A percentile compares a stretch with the other conserved stretches of the same genome.
These are phyloP conservation scores for Suhomyces taliae DNA, from an alignment of 1,139 yeast genomes.

Conservation along the genomic window DNA sequence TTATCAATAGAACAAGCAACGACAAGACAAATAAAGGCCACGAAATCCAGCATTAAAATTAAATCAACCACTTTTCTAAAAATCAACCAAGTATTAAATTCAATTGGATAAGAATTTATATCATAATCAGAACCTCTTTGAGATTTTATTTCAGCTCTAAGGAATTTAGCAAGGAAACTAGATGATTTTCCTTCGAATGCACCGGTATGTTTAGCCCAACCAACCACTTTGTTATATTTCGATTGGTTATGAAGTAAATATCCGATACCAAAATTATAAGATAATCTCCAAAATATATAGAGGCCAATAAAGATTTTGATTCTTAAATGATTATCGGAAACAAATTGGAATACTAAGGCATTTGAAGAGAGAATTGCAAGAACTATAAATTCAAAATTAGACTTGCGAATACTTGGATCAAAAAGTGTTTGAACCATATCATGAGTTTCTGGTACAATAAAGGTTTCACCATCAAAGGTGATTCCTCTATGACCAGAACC, in stretches of 20 bases:
- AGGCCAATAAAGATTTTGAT: slow-evolving; percentile 50
- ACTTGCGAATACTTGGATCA: slow-evolving; percentile 73
- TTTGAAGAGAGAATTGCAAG: slow-evolving; percentile 54
- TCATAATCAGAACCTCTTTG: slow-evolving; percentile 61
- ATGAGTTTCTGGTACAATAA: slow-evolving; percentile 75
- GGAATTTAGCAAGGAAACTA: slow-evolving; percentile 38
- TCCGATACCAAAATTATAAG: slow-evolving; percentile 82
- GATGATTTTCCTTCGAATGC: slow-evolving; percentile 38
- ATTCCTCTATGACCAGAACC: slow-evolving; percentile 34
- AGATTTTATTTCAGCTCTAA: slow-evolving; percentile 47
- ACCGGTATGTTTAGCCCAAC: slow-evolving; percentile 49
- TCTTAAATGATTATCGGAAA: slow-evolving; percentile 29
- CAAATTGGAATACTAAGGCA: slow-evolving; percentile 47
- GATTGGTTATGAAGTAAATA: slow-evolving; percentile 68
- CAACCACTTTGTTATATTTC: slow-evolving; percentile 53
- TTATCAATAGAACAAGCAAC: slow-evolving; percentile 51
- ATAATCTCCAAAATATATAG: slow-evolving; percentile 74
- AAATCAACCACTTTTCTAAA: slow-evolving; percentile 81
- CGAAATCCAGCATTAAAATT: slow-evolving; percentile 83
- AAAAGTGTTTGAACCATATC: slow-evolving; percentile 84
- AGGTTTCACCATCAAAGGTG: slow-evolving; percentile 50
- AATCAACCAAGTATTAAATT: slow-evolving; percentile 80
- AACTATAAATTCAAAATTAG: slow-evolving; percentile 63
- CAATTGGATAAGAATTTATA: slow-evolving; percentile 59
- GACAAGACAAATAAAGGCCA: slow-evolving; percentile 72